Evolutionary conservation across 2,329 filamentous ascomycete genomes (phyloP).

Genomic region (Aspergillus sojae): DNA sequence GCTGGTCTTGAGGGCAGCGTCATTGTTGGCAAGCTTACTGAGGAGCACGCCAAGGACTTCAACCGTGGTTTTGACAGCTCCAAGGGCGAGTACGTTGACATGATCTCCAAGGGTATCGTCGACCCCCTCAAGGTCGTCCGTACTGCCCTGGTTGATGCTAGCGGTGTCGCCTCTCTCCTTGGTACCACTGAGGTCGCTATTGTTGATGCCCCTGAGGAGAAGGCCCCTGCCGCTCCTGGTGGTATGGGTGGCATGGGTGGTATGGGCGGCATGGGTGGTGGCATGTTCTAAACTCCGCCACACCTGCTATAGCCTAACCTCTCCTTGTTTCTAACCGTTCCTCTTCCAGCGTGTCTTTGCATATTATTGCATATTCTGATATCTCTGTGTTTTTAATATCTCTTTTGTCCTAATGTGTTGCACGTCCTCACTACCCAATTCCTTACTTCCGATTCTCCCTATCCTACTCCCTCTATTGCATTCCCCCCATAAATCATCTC

Average conservation of each 20-base stretch:
- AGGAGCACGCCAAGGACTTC: conserved; percentile 90
- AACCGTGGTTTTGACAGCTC: conserved; percentile 97
- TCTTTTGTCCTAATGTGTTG: conserved; percentile 30
- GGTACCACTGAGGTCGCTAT: conserved; percentile 98
- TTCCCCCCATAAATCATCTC: conserved; percentile 24
- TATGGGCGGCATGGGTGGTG: conserved; percentile 59
- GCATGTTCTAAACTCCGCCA: conserved; percentile 62
- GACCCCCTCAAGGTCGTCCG: conserved; percentile 99
- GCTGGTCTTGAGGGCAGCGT: conserved; percentile 94
- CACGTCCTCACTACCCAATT: conserved; percentile 20
- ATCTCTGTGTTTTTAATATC: conserved; percentile 27
- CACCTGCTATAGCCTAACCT: conserved; percentile 13
- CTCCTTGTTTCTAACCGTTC: conserved; percentile 28
- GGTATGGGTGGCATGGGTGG: conserved; percentile 62
- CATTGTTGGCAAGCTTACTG: conserved; percentile 95
- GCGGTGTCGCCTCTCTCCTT: conserved; percentile 92
- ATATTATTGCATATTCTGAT: conserved; percentile 34
- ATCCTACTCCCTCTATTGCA: conserved; percentile 11
- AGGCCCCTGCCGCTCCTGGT: conserved; percentile 62
- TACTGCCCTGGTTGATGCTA: conserved; percentile 91
- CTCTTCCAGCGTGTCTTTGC: conserved; percentile 38
- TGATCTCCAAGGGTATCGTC: conserved; percentile 95
- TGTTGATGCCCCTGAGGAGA: conserved; percentile 93
- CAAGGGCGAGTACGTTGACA: conserved; percentile 98
- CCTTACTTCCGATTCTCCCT: conserved; percentile 13